Percentiles rank a stretch among this genome's conserved stretches.
Evolutionary conservation across 345 rosid genomes (phyloP).

Genomic region (Linum lewisii): DNA sequence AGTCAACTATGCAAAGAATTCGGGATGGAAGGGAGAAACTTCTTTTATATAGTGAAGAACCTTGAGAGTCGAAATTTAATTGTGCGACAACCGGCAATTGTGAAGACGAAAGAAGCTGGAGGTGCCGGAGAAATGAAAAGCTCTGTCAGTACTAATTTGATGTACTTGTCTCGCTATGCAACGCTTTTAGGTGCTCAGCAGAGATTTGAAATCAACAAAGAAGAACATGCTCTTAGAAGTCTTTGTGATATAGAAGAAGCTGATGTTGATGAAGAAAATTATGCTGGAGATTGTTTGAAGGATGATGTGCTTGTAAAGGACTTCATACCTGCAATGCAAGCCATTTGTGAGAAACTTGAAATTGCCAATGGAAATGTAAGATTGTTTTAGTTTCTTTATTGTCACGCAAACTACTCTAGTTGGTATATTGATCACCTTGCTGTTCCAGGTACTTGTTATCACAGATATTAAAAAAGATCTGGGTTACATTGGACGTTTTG

Average conservation of each 20-base stretch:
- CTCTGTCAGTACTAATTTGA: slow-evolving; percentile 50
- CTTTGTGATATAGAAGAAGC: slow-evolving; percentile 27
- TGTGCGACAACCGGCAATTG: slow-evolving; percentile 63
- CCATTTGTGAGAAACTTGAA: slow-evolving; percentile 71
- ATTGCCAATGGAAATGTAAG: slow-evolving; percentile 66
- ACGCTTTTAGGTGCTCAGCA: slow-evolving; percentile 70
- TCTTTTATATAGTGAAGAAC: slow-evolving; percentile 52
- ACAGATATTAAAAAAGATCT: slow-evolving; percentile 78
- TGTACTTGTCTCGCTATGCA: slow-evolving; percentile 64
- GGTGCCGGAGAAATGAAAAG: slow-evolving; percentile 56
- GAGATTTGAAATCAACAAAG: slow-evolving; percentile 59
- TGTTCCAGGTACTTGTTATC: slow-evolving; percentile 71
- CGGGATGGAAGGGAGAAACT: slow-evolving; percentile 57
- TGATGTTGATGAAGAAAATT: slow-evolving; percentile 26
- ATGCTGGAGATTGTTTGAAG: slow-evolving; percentile 27
- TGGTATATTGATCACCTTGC: slow-evolving; percentile 26
- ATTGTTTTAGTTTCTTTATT: slow-evolving; percentile 3
- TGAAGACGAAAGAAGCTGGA: slow-evolving; percentile 58
- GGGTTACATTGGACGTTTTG: slow-evolving; percentile 52
- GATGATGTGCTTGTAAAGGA: slow-evolving; percentile 67
- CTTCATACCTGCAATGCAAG: slow-evolving; percentile 74
- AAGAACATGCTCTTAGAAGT: slow-evolving; percentile 26
- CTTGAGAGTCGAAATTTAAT: slow-evolving; percentile 72
- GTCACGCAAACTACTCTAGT: neutral
- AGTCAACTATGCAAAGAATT: slow-evolving; percentile 71